These are phyloP conservation scores for Cryptosporidium tyzzeri DNA, from an alignment of 169 alveolate species.

Conservation along the genomic window DNA sequence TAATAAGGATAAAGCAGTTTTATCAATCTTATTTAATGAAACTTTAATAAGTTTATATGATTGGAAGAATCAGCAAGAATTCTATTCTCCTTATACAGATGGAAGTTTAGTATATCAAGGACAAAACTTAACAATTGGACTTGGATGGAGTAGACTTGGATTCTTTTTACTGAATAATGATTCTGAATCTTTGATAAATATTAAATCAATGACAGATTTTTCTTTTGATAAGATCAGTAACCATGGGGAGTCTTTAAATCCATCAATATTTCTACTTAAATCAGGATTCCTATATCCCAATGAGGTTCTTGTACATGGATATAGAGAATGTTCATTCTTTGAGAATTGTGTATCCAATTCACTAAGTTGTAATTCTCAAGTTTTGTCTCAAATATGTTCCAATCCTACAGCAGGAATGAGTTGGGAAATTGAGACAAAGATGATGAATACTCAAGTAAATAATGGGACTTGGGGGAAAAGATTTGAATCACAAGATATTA, in stretches of 20 bases:
- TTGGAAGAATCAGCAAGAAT: slow-evolving; percentile 5
- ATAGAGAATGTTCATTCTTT: slow-evolving; percentile 8
- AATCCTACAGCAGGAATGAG: slow-evolving; percentile 32
- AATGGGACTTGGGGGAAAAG: slow-evolving; percentile 10
- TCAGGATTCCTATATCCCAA: slow-evolving; percentile 19
- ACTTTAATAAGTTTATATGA: slow-evolving; percentile 32
- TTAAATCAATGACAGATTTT: slow-evolving; percentile 25
- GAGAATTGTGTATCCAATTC: neutral
- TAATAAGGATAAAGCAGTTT: slow-evolving; percentile 2
- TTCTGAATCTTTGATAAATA: neutral
- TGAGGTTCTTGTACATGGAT: slow-evolving; percentile 5
- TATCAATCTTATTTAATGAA: slow-evolving; percentile 37
- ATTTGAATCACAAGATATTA: slow-evolving; percentile 7
- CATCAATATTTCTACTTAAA: neutral
- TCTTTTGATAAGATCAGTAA: slow-evolving; percentile 11
- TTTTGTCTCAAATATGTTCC: neutral
- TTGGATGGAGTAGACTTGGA: slow-evolving; percentile 44
- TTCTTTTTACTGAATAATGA: neutral
- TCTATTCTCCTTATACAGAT: slow-evolving; percentile 15
- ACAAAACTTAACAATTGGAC: neutral
- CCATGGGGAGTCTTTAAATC: neutral
- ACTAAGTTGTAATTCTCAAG: neutral
- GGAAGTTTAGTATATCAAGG: slow-evolving; percentile 2
- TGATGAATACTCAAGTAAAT: neutral
- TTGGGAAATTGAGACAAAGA: neutral